These are phyloP conservation scores for Nicotiana paniculata DNA, from an alignment of 257 asterid genomes.

Conservation along the genomic window DNA sequence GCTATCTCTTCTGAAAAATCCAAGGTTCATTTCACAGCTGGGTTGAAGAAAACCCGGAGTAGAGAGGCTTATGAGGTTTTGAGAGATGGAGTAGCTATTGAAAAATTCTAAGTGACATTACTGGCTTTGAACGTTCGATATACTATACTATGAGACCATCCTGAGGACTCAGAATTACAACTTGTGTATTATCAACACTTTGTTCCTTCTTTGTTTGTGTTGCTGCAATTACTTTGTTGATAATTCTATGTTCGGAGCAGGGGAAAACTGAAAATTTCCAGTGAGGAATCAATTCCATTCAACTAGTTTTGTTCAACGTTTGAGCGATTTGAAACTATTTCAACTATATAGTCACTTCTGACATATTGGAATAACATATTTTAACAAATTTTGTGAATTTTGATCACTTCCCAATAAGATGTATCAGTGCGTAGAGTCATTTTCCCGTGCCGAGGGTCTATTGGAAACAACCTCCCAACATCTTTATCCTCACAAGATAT, in stretches of 20 bases:
- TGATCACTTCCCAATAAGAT: too few species aligned
- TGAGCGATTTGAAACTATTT: background rate
- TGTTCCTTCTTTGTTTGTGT: background rate
- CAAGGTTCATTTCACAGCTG: slow-evolving; percentile 67
- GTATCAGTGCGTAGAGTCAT: too few species aligned
- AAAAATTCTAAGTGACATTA: slow-evolving; percentile 37
- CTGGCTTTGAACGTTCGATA: background rate
- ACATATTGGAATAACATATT: background rate
- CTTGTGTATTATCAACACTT: background rate
- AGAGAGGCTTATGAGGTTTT: slow-evolving; percentile 77
- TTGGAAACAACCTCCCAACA: too few species aligned
- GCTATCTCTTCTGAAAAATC: slow-evolving; percentile 64
- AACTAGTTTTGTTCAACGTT: too few species aligned
- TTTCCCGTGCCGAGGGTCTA: too few species aligned
- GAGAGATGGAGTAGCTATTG: slow-evolving; percentile 55
- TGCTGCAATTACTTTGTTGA: background rate
- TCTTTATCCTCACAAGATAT: too few species aligned
- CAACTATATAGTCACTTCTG: background rate
- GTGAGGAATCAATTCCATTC: too few species aligned
- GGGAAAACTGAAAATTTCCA: too few species aligned
- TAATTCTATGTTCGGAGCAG: background rate
- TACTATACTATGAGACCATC: background rate
- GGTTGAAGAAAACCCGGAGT: slow-evolving; percentile 76
- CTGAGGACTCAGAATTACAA: background rate
- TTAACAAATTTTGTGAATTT: too few species aligned